Evolutionary conservation across 176 grass and related monocot species (phyloP).

Genomic region (Rhynchospora pubera): DNA sequence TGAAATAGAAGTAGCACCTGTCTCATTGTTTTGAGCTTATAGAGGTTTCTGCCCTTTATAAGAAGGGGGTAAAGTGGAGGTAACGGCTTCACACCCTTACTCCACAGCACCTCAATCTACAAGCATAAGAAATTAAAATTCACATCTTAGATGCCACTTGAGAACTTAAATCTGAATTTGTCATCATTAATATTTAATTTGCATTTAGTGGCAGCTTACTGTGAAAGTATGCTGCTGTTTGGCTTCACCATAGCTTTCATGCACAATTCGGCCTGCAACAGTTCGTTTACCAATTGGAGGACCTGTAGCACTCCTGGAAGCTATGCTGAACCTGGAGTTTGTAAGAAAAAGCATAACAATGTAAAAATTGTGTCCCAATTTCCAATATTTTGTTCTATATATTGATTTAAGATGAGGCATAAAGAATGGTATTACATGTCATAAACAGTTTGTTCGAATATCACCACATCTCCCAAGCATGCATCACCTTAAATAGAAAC

Average conservation of each 20-base stretch:
- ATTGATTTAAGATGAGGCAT: neutral
- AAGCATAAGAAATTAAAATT: neutral
- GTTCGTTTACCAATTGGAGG: constrained; percentile 32
- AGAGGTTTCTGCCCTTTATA: constrained; percentile 61
- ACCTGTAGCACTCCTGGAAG: constrained; percentile 29
- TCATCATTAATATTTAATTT: neutral
- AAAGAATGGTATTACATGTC: constrained; percentile 35
- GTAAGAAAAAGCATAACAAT: neutral
- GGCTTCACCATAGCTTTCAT: constrained; percentile 48
- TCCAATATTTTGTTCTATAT: neutral
- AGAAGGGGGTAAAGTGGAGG: constrained; percentile 37
- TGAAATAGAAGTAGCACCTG: constrained; percentile 25
- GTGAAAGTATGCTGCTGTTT: constrained; percentile 65
- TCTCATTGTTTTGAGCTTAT: constrained; percentile 45
- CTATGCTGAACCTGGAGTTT: constrained; percentile 30
- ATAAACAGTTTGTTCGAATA: constrained; percentile 75
- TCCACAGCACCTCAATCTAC: constrained; percentile 64
- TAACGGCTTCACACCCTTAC: constrained; percentile 45
- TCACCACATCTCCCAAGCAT: constrained; percentile 64
- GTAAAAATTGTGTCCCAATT: neutral
- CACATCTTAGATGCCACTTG: neutral
- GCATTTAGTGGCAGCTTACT: constrained; percentile 19
- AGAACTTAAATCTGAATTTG: neutral
- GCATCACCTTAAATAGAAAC: constrained; percentile 41
- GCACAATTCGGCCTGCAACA: constrained; percentile 40